phyloP scores from a whole-genome alignment of 2,329 filamentous ascomycete species.

The Xylariomycetidae sp. region DNA sequence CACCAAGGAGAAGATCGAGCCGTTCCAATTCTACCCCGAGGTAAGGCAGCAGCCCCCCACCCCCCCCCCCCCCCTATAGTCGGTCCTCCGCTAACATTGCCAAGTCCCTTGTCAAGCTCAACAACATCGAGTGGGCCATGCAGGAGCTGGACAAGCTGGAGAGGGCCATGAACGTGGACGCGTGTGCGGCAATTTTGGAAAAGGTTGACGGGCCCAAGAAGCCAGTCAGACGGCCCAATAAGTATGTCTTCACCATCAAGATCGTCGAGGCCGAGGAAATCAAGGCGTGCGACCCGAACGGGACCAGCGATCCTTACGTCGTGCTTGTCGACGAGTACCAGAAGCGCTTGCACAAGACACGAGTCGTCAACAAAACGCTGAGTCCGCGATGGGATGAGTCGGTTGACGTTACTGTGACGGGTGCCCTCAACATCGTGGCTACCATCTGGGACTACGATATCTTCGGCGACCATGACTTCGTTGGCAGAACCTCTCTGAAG shows the following conservation, averaged over 20 bases:
- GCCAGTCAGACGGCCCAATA: conserved; percentile 61
- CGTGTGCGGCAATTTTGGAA: conserved; percentile 75
- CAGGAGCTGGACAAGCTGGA: conserved; percentile 88
- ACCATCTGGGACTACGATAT: conserved; percentile 99
- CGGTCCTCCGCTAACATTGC: conserved; percentile 20
- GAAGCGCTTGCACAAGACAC: conserved; percentile 90
- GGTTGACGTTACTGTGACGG: conserved; percentile 89
- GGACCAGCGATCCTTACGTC: conserved; percentile 92
- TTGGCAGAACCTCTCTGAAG: conserved; percentile 93
- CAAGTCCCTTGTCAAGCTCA: conserved; percentile 93
- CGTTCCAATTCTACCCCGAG: conserved; percentile 94
- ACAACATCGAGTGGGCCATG: conserved; percentile 94
- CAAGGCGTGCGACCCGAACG: conserved; percentile 95
- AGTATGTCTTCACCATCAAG: conserved; percentile 98
- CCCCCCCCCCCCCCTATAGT: conserved; percentile 22
- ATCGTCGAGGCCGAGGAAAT: conserved; percentile 96
- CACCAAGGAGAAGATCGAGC: conserved; percentile 86
- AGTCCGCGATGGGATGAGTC: conserved; percentile 98
- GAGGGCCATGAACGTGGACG: conserved; percentile 83
- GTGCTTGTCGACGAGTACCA: conserved; percentile 97
- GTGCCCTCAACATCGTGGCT: conserved; percentile 87
- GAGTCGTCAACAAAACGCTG: conserved; percentile 81
- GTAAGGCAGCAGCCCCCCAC: no score
- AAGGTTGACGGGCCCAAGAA: conserved; percentile 66
- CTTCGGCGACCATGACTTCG: conserved; percentile 94